Evolutionary conservation across 345 rosid species (phyloP).

Genomic region (Murraya paniculata): DNA sequence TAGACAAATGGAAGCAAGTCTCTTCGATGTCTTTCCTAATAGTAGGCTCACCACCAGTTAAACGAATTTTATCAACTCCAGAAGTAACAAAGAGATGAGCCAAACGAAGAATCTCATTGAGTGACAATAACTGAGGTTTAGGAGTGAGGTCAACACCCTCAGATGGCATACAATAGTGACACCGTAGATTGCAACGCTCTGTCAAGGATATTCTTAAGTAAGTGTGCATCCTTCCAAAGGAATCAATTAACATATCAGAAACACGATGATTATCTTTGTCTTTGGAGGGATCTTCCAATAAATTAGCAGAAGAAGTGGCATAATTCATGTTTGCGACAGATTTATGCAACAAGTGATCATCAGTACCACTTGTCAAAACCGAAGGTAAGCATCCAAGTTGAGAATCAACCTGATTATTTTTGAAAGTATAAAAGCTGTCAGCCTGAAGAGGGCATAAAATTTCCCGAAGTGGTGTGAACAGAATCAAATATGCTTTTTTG

Average conservation of each 20-base stretch:
- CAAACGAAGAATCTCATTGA: slow-evolving; percentile 62
- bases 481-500: too few species aligned
- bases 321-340: slow-evolving; percentile 11
- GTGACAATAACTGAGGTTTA: slow-evolving; percentile 54
- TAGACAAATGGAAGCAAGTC: slow-evolving; percentile 62
- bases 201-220: slow-evolving; percentile 91
- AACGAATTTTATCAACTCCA: slow-evolving; percentile 84
- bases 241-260: slow-evolving; percentile 84
- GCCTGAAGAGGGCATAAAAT: background rate
- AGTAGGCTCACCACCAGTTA: slow-evolving; percentile 97
- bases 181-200: slow-evolving; percentile 89
- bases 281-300: slow-evolving; percentile 38
- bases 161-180: slow-evolving; percentile 93
- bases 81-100: slow-evolving; percentile 74
- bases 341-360: slow-evolving; percentile 18
- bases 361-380: slow-evolving; percentile 13
- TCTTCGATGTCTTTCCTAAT: slow-evolving; percentile 79
- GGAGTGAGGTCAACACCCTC: slow-evolving; percentile 93
- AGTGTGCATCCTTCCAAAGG: slow-evolving; percentile 84
- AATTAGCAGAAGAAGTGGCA: slow-evolving; percentile 41
- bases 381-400: slow-evolving; percentile 20
- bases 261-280: slow-evolving; percentile 29
- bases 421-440: background rate
- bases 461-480: background rate
- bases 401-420: slow-evolving; percentile 26